Percentiles rank a stretch among this genome's conserved stretches.
Evolutionary conservation across 352 stramenopile species (phyloP).

Genomic region (Albugo laibachii): DNA sequence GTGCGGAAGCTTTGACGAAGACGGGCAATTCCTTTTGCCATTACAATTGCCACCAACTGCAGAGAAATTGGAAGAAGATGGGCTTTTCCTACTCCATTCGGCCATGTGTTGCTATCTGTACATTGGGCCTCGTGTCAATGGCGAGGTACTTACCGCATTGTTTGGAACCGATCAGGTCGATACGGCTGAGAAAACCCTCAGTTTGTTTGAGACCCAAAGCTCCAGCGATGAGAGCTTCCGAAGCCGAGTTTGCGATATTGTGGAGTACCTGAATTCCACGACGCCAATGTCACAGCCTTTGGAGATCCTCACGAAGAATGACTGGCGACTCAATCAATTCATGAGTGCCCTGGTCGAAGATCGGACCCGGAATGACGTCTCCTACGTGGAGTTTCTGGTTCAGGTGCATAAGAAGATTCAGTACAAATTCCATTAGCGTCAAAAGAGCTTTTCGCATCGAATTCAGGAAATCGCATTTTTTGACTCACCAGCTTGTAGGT

Average conservation of each 20-base stretch:
- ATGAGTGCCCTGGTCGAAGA: conserved; percentile 78
- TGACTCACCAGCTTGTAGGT: no score
- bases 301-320: conserved; percentile 69
- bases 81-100: conserved; percentile 76
- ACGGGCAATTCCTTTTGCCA: conserved; percentile 56
- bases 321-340: conserved; percentile 67
- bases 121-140: conserved; percentile 45
- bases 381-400: conserved; percentile 80
- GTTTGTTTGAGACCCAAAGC: conserved; percentile 44
- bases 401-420: conserved; percentile 84
- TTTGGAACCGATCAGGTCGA: conserved; percentile 70
- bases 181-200: conserved; percentile 41
- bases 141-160: conserved; percentile 59
- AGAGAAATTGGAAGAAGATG: conserved; percentile 70
- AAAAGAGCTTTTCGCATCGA: no score
- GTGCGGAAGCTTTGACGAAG: conserved; percentile 54
- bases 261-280: conserved; percentile 63
- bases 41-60: conserved; percentile 55
- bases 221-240: conserved; percentile 30
- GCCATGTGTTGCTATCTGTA: conserved; percentile 79
- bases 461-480: no score
- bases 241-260: conserved; percentile 38
- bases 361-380: conserved; percentile 66
- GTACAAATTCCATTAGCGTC: conserved; percentile 71
- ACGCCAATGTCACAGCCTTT: conserved; percentile 68